These are phyloP conservation scores for Coprinopsis sp. DNA, from an alignment of 768 basidiomycete genomes.

Conservation along the genomic window DNA sequence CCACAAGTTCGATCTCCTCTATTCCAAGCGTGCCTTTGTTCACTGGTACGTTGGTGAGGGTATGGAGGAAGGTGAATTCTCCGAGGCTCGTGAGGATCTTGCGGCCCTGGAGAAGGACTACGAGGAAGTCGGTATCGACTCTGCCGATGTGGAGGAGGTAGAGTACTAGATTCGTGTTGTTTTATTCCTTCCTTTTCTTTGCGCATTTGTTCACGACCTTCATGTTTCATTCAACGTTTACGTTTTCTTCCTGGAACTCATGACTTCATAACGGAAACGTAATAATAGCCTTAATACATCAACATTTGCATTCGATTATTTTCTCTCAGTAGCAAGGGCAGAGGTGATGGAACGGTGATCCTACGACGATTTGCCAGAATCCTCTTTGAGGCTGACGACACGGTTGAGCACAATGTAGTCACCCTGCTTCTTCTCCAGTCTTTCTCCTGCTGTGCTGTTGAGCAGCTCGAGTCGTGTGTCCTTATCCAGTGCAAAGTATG, in stretches of 20 bases:
- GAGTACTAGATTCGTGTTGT: constrained; percentile 39
- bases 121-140: constrained; percentile 69
- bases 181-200: background rate
- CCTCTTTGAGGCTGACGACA: constrained; percentile 93
- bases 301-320: background rate
- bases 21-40: constrained; percentile 90
- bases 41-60: constrained; percentile 98
- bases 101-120: constrained; percentile 99
- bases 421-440: constrained; percentile 50
- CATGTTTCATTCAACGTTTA: constrained; percentile 5
- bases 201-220: constrained; percentile 5
- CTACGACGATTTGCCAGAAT: constrained; percentile 64
- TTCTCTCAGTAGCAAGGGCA: background rate
- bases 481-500: constrained; percentile 91
- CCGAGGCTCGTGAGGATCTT: constrained; percentile 96
- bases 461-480: constrained; percentile 69
- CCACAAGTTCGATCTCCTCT: constrained; percentile 97
- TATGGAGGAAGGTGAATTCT: constrained; percentile 99
- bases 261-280: constrained; percentile 7
- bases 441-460: constrained; percentile 43
- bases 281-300: constrained; percentile 1
- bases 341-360: background rate
- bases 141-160: constrained; percentile 46
- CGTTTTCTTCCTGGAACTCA: constrained; percentile 9
- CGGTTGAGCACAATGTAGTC: constrained; percentile 86